Conservation (phyloP, 192 early-diverging fungal species). For the Podila minutissima region DNA sequence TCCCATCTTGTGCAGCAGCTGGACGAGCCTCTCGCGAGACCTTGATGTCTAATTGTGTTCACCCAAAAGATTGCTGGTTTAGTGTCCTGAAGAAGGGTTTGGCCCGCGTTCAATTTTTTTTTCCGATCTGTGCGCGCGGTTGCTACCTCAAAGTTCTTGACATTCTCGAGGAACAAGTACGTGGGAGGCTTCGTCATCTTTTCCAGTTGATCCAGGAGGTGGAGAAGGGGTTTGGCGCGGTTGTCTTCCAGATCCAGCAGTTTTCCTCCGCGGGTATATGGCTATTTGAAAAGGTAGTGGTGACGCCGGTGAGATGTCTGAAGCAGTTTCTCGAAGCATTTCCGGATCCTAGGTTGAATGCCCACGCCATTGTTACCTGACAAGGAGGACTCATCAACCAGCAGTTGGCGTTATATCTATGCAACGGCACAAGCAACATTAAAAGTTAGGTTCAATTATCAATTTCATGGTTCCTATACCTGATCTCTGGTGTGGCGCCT, state of each 20-base stretch:
- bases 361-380: constrained; percentile 61
- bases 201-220: constrained; percentile 70
- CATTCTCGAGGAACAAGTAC: constrained; percentile 83
- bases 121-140: constrained; percentile 4
- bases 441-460: too few species aligned
- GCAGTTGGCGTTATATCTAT: constrained; percentile 72
- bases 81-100: too few species aligned
- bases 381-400: constrained; percentile 96
- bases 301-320: neutral
- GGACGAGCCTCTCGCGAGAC: constrained; percentile 66
- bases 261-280: constrained; percentile 83
- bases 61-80: neutral
- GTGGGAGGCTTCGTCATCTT: constrained; percentile 60
- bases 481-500: too few species aligned
- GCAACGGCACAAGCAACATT: too few species aligned
- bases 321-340: too few species aligned
- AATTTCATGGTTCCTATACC: too few species aligned
- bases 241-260: constrained; percentile 76
- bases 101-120: too few species aligned
- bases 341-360: too few species aligned
- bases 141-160: constrained; percentile 78
- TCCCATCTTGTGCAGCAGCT: constrained; percentile 59
- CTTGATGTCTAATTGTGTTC: constrained; percentile 57
- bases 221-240: constrained; percentile 77
- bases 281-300: constrained; percentile 22